Conservation (phyloP, 345 rosid genomes). For the Ceriops decandra region DNA sequence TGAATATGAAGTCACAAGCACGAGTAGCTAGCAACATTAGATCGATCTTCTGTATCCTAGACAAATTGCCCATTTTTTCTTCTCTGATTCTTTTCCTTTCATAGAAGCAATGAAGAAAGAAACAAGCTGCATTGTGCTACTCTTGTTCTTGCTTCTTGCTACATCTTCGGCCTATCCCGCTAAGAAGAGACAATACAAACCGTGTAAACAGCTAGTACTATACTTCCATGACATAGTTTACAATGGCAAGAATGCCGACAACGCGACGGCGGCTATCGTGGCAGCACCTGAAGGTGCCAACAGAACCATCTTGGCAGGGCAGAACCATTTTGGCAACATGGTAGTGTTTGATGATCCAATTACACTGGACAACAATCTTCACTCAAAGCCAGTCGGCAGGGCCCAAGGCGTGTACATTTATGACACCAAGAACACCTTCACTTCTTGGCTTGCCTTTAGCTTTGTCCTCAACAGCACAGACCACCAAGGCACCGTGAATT, state of each 20-base stretch:
- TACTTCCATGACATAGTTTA: constrained; percentile 51
- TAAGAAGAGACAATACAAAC: constrained; percentile 18
- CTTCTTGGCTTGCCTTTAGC: constrained; percentile 48
- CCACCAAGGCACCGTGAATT: constrained; percentile 35
- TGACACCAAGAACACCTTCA: constrained; percentile 39
- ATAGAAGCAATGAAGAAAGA: no score
- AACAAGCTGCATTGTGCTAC: no score
- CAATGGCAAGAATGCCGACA: constrained; percentile 41
- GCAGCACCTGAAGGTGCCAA: constrained; percentile 39
- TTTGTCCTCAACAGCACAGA: constrained; percentile 39
- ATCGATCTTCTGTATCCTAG: no score
- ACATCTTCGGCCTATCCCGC: neutral
- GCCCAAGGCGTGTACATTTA: constrained; percentile 51
- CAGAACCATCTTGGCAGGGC: constrained; percentile 29
- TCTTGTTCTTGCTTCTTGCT: neutral
- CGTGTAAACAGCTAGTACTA: constrained; percentile 37
- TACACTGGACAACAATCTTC: constrained; percentile 45
- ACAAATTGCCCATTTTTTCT: no score
- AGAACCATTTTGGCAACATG: constrained; percentile 41
- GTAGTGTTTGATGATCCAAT: constrained; percentile 51
- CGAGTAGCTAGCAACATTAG: no score
- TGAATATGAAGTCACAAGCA: no score
- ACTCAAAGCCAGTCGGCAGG: constrained; percentile 35
- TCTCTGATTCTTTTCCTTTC: no score
- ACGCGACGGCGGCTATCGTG: constrained; percentile 43